phyloP scores from a whole-genome alignment of 1,284 basidiomycete genomes.

The Fomitiporia mediterranea region DNA sequence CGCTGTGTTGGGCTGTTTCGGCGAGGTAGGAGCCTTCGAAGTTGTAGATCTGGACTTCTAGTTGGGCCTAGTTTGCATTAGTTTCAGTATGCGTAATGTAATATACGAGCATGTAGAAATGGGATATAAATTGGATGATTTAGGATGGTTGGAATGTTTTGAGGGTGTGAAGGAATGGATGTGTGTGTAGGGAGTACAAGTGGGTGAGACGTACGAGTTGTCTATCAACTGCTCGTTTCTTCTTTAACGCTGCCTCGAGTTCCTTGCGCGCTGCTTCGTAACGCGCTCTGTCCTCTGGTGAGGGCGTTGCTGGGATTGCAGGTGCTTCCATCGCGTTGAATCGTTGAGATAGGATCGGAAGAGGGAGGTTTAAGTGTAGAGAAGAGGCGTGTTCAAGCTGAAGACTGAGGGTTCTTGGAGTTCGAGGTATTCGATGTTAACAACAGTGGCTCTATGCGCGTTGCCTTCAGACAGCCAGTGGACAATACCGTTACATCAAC shows the following conservation, averaged over 20 bases:
- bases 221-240: slow-evolving; percentile 67
- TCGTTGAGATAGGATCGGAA: too few species aligned
- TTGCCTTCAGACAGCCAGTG: too few species aligned
- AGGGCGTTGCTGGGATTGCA: slow-evolving; percentile 27
- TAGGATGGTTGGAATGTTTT: too few species aligned
- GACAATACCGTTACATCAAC: too few species aligned
- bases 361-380: too few species aligned
- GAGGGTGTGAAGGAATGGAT: too few species aligned
- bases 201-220: slow-evolving; percentile 50
- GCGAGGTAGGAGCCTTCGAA: slow-evolving; percentile 68
- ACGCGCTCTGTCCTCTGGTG: slow-evolving; percentile 57
- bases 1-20: slow-evolving; percentile 66
- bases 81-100: not conserved
- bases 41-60: slow-evolving; percentile 71
- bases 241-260: slow-evolving; percentile 60
- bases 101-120: not conserved
- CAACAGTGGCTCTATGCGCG: too few species aligned
- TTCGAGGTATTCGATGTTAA: too few species aligned
- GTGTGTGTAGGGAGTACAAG: not conserved
- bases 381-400: too few species aligned
- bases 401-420: too few species aligned
- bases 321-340: not conserved
- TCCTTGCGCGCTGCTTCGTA: slow-evolving; percentile 71
- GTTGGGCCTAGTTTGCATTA: slow-evolving; percentile 45
- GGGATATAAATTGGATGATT: too few species aligned